Percentiles rank a stretch among this genome's conserved stretches.
phyloP scores from a whole-genome alignment of 2,329 filamentous ascomycete genomes.

The Talaromyces sp. region DNA sequence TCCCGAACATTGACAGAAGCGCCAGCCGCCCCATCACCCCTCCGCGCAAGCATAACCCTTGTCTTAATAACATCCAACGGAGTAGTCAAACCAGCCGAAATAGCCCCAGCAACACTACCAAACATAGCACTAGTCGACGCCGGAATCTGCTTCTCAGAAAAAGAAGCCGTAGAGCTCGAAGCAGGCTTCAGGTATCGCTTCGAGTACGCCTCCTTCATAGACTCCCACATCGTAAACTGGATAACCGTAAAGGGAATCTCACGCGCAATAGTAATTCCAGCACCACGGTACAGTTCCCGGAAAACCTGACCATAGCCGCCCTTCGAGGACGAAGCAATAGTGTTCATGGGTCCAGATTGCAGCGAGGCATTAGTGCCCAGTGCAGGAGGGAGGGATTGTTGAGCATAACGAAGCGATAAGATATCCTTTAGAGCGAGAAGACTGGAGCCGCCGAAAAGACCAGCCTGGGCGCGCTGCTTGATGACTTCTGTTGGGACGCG shows the following conservation, averaged over 20 bases:
- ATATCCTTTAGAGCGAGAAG: constrained; percentile 71
- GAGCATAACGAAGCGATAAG: constrained; percentile 52
- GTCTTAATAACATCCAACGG: constrained; percentile 97
- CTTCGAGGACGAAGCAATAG: constrained; percentile 34
- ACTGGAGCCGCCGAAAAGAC: constrained; percentile 73
- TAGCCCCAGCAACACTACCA: constrained; percentile 78
- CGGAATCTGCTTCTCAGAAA: constrained; percentile 54
- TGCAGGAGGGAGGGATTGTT: neutral
- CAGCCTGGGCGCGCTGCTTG: constrained; percentile 93
- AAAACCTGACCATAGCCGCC: constrained; percentile 62
- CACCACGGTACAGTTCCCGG: constrained; percentile 86
- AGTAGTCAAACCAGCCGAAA: constrained; percentile 87
- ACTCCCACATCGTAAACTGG: constrained; percentile 97
- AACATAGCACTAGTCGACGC: constrained; percentile 81
- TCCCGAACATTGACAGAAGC: constrained; percentile 37
- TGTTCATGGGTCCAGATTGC: neutral
- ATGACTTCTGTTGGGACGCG: constrained; percentile 94
- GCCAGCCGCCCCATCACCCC: constrained; percentile 60
- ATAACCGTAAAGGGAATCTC: constrained; percentile 98
- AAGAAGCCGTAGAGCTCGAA: constrained; percentile 12
- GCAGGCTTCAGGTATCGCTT: constrained; percentile 44
- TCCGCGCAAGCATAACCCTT: constrained; percentile 82
- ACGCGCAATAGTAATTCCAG: constrained; percentile 87
- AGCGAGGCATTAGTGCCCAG: neutral
- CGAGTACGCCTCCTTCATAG: constrained; percentile 67